Evolutionary conservation across 1,139 yeast genomes (phyloP), one percentile per base, ranked within the genome.

Genomic region (Arxiozyma slooffiae): DNA sequence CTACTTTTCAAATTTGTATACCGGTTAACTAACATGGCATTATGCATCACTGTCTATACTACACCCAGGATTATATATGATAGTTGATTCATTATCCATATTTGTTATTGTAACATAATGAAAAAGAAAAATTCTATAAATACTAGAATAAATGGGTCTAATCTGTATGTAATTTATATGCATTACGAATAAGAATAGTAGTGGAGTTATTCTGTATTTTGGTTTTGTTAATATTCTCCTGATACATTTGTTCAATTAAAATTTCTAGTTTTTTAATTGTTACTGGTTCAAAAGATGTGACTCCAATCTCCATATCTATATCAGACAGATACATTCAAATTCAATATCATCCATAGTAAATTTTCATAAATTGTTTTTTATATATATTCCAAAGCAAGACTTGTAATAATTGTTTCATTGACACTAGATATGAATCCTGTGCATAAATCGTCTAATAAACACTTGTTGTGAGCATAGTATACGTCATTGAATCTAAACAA

Each of bases 401-500:
- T 73, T 50, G 86, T 70, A 14, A 90, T 64, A 23, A 82, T 74
- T 41, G 68, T 70, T 49, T 69, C 71, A 36, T 66, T 67, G 38
- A 77, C 79, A 38, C 71, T 68, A 17, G 77, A 66, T 47, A 89
- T 79, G 21, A 86, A 65, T 95, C 96, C 92, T 4, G 85, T 73
- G 50, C 88, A 75, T 57, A 89, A 72, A 64, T 92, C 97, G 60
- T 86, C 92, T 14, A 90, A 61, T 74, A 89, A 76, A 1, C 90
- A 77, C 60, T 81, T 81, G 60, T 86, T 86, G 66, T 92, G 92
- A 9, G 88, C 90, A 61, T 85, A 85, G 64, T 89, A 89, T n/a
- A 85, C 77, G 58, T 90, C 97, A 61, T 86, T 92, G 58, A 71
- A 82, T 52, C 96, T 76, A 66, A 89, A 89, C n/a, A 85, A 68